These are phyloP conservation scores for Aquilaria agallochum DNA, from an alignment of 441 rosid genomes.

Conservation along the genomic window DNA sequence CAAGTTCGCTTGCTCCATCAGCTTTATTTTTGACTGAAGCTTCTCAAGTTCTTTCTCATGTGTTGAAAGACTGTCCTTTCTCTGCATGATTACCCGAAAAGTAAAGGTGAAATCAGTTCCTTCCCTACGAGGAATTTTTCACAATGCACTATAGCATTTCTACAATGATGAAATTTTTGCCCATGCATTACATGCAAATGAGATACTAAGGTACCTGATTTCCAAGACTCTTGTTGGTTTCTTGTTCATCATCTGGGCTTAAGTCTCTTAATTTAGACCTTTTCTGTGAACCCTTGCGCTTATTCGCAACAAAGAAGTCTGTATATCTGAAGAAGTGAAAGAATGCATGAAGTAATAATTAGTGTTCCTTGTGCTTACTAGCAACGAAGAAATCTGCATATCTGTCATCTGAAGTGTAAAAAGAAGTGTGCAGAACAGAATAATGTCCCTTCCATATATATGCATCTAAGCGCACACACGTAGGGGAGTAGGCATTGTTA, in stretches of 20 bases:
- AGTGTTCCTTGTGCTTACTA: too few species aligned
- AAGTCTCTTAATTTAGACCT: constrained; percentile 30
- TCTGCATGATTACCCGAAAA: constrained; percentile 27
- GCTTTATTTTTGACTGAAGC: constrained; percentile 57
- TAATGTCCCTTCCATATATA: too few species aligned
- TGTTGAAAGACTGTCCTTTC: constrained; percentile 50
- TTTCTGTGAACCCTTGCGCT: constrained; percentile 30
- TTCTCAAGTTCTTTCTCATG: constrained; percentile 67
- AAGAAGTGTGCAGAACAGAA: too few species aligned
- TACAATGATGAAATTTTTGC: too few species aligned
- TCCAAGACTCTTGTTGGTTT: constrained; percentile 23
- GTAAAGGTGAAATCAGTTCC: constrained; percentile 1
- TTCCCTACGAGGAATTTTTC: not conserved
- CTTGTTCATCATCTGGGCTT: constrained; percentile 34
- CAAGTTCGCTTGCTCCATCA: constrained; percentile 83
- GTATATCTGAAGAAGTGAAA: constrained; percentile 43
- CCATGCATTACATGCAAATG: not conserved
- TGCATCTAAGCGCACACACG: too few species aligned
- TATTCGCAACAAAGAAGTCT: constrained; percentile 68
- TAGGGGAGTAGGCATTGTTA: too few species aligned
- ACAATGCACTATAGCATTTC: not conserved
- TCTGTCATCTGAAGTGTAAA: too few species aligned
- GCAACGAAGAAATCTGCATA: too few species aligned
- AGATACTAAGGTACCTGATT: constrained; percentile 27
- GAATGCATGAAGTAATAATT: too few species aligned